phyloP scores from a whole-genome alignment of 2,329 filamentous ascomycete species.

The Hypomyces rosellus region DNA sequence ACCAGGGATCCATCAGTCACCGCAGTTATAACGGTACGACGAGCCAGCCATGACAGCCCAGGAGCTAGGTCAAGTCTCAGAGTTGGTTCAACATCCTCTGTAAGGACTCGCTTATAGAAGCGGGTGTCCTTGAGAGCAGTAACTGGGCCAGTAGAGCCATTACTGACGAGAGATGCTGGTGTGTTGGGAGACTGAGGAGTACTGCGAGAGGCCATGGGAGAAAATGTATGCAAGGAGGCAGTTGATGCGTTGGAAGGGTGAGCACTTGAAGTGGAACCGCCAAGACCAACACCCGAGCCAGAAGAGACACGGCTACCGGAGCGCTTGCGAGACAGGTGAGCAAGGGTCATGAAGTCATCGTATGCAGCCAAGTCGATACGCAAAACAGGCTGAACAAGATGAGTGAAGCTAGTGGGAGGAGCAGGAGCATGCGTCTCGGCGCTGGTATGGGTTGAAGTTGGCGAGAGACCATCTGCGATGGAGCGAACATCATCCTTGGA shows the following conservation, averaged over 20 bases:
- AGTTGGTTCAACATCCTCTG: slow-evolving; percentile 92
- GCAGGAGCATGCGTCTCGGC: slow-evolving; percentile 44
- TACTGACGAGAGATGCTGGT: slow-evolving; percentile 46
- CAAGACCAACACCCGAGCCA: slow-evolving; percentile 51
- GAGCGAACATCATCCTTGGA: slow-evolving; percentile 38
- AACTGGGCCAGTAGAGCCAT: slow-evolving; percentile 34
- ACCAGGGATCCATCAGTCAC: slow-evolving; percentile 81
- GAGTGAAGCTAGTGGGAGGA: slow-evolving; percentile 66
- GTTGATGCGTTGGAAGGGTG: slow-evolving; percentile 54
- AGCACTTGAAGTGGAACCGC: slow-evolving; percentile 40
- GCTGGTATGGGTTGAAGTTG: slow-evolving; percentile 17
- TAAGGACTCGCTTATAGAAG: slow-evolving; percentile 85
- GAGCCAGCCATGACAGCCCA: slow-evolving; percentile 86
- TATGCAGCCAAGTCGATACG: slow-evolving; percentile 76
- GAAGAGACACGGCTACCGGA: slow-evolving; percentile 62
- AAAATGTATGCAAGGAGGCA: slow-evolving; percentile 45
- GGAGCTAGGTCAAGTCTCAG: slow-evolving; percentile 83
- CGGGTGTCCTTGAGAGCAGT: slow-evolving; percentile 78
- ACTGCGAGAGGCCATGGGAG: slow-evolving; percentile 42
- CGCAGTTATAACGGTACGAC: slow-evolving; percentile 74
- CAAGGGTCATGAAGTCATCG: slow-evolving; percentile 75
- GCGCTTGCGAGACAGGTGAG: slow-evolving; percentile 59
- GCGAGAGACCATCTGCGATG: slow-evolving; percentile 22
- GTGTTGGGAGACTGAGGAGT: slow-evolving; percentile 55
- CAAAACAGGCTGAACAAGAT: slow-evolving; percentile 76